Evolutionary conservation across 2,329 filamentous ascomycete genomes (phyloP), one percentile per base, ranked within the genome.

Genomic region (Dothiorella sarmentorum): DNA sequence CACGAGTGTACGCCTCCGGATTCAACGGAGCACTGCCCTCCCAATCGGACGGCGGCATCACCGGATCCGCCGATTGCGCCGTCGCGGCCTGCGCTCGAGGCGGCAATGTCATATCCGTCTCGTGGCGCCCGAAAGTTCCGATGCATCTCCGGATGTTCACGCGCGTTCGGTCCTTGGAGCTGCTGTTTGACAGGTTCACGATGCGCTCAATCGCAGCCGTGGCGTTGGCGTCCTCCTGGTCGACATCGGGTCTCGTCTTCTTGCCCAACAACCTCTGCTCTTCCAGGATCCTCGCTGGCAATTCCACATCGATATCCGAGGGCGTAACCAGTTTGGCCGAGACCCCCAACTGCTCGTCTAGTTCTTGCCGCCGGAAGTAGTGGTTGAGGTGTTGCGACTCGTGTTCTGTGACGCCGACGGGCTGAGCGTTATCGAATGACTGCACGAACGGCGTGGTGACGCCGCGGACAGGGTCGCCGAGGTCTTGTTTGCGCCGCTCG

Each of bases 121-220:
- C 85, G 79, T 99, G 94, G 51, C 94, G 86, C 51, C 94, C 94
- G 68, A 99, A 97, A 2, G 85, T 87, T 61, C 92, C 84, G 64
- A 99, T 83, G 73, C 92, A 95, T 62, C 91, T 86, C 65, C 86
- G 82, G 65, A 93, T 87, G 71, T 97, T 97, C 69, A 89, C 85
- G 65, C 91, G 87, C 66, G 87, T 85, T 55, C 85, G 84, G 68
- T 96, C 90, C 73, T 88, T 88, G 64, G 84, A 86, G 72, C 84
- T 93, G 66, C 85, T 87, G 68, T 95, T 91, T 38, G 82, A 81
- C 57, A 99, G 78, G 42, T 84, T 82, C 1, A 90, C 83, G 71
- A 99, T 97, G 58, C 92, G 87, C 63, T 81, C 77, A 63, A 99
- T 80, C 9, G 91, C 94, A 65, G 88, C 85, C 24, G 85, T 76